Evolutionary conservation across 2,329 filamentous ascomycete genomes (phyloP).

Genomic region (Colletotrichum lindemuthianum): DNA sequence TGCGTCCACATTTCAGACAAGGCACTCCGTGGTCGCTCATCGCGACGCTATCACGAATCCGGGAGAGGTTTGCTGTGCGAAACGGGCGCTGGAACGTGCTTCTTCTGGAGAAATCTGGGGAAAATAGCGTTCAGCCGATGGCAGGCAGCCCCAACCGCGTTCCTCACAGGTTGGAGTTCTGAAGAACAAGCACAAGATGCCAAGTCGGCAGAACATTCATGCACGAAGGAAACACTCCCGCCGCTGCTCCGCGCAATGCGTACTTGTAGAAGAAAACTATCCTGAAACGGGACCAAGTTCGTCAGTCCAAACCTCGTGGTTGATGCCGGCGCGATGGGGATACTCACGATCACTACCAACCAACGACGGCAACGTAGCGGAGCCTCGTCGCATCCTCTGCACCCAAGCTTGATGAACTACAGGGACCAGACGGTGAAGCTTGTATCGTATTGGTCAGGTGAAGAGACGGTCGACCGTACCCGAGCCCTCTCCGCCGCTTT

Average conservation of each 20-base stretch:
- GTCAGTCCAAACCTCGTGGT: too few species aligned
- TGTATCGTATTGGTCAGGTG: neutral
- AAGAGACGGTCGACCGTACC: too few species aligned
- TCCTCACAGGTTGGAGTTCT: too few species aligned
- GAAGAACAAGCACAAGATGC: too few species aligned
- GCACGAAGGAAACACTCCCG: too few species aligned
- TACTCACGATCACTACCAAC: neutral
- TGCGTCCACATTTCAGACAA: neutral
- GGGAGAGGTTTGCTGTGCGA: neutral
- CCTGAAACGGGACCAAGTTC: too few species aligned
- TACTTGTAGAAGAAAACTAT: too few species aligned
- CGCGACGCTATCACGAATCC: neutral
- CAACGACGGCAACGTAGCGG: neutral
- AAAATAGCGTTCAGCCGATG: slow-evolving; percentile 4
- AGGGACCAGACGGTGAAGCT: too few species aligned
- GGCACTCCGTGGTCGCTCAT: slow-evolving; percentile 7
- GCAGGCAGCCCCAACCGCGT: neutral
- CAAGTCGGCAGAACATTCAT: too few species aligned
- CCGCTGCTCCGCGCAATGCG: too few species aligned
- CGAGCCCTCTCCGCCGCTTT: slow-evolving; percentile 1
- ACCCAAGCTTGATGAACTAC: too few species aligned
- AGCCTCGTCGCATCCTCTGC: neutral
- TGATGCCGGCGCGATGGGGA: neutral
- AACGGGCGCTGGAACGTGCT: slow-evolving; percentile 7
- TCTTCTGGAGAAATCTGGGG: slow-evolving; percentile 4